A percentile compares a stretch with the other conserved stretches of the same genome.
Evolutionary conservation across 1,284 basidiomycete genomes (phyloP).

Genomic region (Exobasidium rhododendri): DNA sequence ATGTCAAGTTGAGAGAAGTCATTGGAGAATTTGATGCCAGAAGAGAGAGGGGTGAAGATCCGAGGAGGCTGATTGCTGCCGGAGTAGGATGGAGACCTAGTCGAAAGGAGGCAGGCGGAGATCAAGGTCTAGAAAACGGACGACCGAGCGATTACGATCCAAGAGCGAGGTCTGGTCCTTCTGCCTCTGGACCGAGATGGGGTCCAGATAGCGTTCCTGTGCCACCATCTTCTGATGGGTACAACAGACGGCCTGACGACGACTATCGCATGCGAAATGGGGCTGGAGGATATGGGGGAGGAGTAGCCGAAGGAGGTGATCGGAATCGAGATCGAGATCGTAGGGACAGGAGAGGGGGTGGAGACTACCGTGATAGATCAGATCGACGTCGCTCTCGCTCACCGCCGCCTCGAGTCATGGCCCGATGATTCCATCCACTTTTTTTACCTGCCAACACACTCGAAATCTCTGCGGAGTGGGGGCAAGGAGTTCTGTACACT

Average conservation of each 20-base stretch:
- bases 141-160: background rate
- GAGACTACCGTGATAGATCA: slow-evolving; percentile 11
- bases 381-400: slow-evolving; percentile 7
- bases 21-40: slow-evolving; percentile 65
- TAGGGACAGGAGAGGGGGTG: slow-evolving; percentile 6
- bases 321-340: slow-evolving; percentile 9
- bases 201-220: background rate
- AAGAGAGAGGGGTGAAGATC: slow-evolving; percentile 17
- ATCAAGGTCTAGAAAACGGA: background rate
- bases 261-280: slow-evolving; percentile 8
- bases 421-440: no score
- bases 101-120: background rate
- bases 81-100: slow-evolving; percentile 14
- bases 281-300: background rate
- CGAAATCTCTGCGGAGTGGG: no score
- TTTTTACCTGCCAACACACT: no score
- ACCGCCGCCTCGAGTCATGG: slow-evolving; percentile 1
- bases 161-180: background rate
- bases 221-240: background rate
- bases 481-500: no score
- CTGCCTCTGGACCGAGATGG: background rate
- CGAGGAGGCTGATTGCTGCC: slow-evolving; percentile 14
- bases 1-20: slow-evolving; percentile 94
- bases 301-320: no score
- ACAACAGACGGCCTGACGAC: slow-evolving; percentile 5